phyloP scores from a whole-genome alignment of 345 rosid genomes.

The Lumnitzera littorea region DNA sequence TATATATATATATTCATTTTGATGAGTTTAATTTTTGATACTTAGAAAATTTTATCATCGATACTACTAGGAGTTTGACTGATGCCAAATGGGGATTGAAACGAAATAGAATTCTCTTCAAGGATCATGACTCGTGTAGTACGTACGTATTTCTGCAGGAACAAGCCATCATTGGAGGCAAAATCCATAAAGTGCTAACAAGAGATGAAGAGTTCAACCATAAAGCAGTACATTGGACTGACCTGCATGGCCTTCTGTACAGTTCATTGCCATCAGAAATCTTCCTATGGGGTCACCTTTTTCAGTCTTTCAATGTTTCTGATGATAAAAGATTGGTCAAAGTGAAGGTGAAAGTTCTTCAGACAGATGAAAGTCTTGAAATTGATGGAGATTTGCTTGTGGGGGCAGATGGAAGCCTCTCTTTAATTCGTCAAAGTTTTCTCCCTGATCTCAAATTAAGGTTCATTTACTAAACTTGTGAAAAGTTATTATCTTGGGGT shows the following conservation, averaged over 20 bases:
- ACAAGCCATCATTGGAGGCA: constrained; percentile 35
- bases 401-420: constrained; percentile 77
- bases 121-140: too few species aligned
- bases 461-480: constrained; percentile 17
- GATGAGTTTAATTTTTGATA: too few species aligned
- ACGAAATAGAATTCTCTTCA: too few species aligned
- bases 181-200: constrained; percentile 26
- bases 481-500: too few species aligned
- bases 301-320: constrained; percentile 43
- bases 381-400: constrained; percentile 58
- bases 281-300: constrained; percentile 62
- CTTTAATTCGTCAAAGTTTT: constrained; percentile 47
- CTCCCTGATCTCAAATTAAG: constrained; percentile 54
- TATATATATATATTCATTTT: too few species aligned
- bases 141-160: constrained; percentile 20
- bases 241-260: constrained; percentile 47
- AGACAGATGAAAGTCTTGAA: constrained; percentile 36
- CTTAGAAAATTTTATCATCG: too few species aligned
- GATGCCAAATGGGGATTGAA: too few species aligned
- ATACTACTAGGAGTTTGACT: too few species aligned
- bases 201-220: constrained; percentile 64
- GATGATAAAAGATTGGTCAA: constrained; percentile 28
- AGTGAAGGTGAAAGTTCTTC: constrained; percentile 37
- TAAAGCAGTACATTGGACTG: constrained; percentile 70
- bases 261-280: constrained; percentile 36